A percentile compares a stretch with the other conserved stretches of the same genome.
phyloP scores from a whole-genome alignment of 305 asterid genomes.

The Fraxinus greggii region DNA sequence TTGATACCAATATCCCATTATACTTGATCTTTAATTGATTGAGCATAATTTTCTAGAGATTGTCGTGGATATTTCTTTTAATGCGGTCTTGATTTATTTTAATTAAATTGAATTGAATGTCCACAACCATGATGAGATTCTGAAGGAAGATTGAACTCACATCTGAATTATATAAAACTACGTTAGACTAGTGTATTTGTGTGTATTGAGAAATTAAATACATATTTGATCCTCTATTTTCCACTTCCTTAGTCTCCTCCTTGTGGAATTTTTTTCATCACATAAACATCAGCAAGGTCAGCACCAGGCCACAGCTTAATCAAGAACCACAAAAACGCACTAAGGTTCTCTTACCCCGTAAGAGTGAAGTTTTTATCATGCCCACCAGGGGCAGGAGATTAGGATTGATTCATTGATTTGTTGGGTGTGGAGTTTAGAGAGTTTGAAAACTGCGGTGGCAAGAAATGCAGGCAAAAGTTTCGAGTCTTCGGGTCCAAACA shows the following conservation, averaged over 20 bases:
- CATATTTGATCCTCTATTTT: conserved; percentile 8
- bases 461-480: conserved; percentile 11
- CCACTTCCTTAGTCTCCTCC: conserved; percentile 42
- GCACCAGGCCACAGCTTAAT: conserved; percentile 9
- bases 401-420: not conserved
- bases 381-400: too few species aligned
- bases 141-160: not conserved
- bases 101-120: not conserved
- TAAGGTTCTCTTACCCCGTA: too few species aligned
- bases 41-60: not conserved
- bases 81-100: not conserved
- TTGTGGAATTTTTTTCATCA: conserved; percentile 33
- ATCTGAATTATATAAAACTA: not conserved
- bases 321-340: not conserved
- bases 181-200: not conserved
- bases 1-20: not conserved
- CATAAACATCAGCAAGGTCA: conserved; percentile 36
- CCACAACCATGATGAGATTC: not conserved
- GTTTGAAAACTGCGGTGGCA: conserved; percentile 21
- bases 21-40: too few species aligned
- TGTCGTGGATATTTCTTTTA: not conserved
- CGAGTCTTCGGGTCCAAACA: not conserved
- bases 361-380: too few species aligned
- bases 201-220: not conserved
- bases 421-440: conserved; percentile 22